Base-by-base conservation (phyloP, 495 filamentous ascomycete species). In the Aspergillus leporis region DNA sequence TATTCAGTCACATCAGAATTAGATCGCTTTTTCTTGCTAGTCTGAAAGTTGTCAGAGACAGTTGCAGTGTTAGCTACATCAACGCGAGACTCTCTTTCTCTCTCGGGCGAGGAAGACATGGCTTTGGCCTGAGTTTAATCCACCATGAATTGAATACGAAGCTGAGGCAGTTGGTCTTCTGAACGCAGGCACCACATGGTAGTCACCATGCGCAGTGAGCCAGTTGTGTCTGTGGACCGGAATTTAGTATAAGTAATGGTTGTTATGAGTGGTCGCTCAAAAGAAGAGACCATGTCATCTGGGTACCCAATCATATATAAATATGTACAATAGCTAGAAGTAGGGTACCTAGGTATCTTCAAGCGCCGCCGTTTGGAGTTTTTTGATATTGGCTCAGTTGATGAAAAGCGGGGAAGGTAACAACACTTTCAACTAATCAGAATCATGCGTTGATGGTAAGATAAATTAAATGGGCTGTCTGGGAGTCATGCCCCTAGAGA, bases 1-100 rank as follows among this genome's bases (percentile, higher is more conserved):
- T 89, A 90, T 61, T 89, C 87, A 46, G 85, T 76, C 23, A 80
- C 82, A 54, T 83, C 84, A 60, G 88, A 83, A 31, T 81, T 87
- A 58, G 85, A 85, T 67, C 87, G 83, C 67, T 87, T 82, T 70
- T 87, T 87, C 41, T 69, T 64, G 30, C 55, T 51, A 13, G 48
- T 28, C 10, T 55, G 46, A 48, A 61, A 34, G 34, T 51, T 55
- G 53, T 51, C 31, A 28, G 55, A 55, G 22, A 48, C 25, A 23
- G 22, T 30, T 21, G 60, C 34, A 23, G 50, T 14, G 18, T 3
- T 47, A 31, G 18, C 46, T 30, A 54, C 49, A 32, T 65, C 62
- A 6, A 63, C 23, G 22, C 56, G 25, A 21, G 43, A 32, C 13
- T 62, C 62, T 49, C 52, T 47, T 21, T 61, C 64, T 48, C 48